Conservation (phyloP, 495 filamentous ascomycete species). For the Cetradonia linearis region DNA sequence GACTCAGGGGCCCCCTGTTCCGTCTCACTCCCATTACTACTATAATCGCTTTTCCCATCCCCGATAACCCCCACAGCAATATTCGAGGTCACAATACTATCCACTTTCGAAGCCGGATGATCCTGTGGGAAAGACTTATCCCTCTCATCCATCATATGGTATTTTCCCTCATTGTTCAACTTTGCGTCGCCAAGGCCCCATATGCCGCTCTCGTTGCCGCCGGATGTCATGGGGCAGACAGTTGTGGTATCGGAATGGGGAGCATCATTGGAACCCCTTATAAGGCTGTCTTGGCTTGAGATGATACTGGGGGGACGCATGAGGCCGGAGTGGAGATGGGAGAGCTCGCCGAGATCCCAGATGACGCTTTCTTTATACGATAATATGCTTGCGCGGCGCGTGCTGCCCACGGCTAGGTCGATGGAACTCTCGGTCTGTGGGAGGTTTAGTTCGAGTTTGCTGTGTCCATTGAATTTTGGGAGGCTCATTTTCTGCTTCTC, state of each 20-base stretch:
- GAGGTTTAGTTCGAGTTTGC: background rate
- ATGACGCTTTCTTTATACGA: conserved; percentile 9
- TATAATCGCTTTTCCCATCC: background rate
- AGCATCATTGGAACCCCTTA: background rate
- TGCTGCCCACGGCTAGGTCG: background rate
- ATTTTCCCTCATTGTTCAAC: too few relatives aligned
- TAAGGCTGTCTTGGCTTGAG: conserved; percentile 1
- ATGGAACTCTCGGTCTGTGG: background rate
- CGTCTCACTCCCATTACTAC: conserved; percentile 1
- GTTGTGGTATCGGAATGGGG: background rate
- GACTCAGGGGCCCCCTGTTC: background rate
- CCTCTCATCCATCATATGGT: background rate
- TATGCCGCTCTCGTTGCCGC: background rate
- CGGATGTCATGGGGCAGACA: conserved; percentile 1
- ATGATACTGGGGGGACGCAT: background rate
- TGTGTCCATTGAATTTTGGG: background rate
- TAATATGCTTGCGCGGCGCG: background rate
- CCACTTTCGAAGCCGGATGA: background rate
- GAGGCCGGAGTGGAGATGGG: background rate
- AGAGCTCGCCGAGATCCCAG: conserved; percentile 12
- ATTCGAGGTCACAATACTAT: background rate
- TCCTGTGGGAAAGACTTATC: background rate
- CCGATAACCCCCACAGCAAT: background rate
- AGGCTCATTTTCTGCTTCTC: too few relatives aligned
- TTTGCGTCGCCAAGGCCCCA: background rate